Base-by-base conservation (phyloP, 2,329 filamentous ascomycete species). In the Fusarium liriodendri region DNA sequence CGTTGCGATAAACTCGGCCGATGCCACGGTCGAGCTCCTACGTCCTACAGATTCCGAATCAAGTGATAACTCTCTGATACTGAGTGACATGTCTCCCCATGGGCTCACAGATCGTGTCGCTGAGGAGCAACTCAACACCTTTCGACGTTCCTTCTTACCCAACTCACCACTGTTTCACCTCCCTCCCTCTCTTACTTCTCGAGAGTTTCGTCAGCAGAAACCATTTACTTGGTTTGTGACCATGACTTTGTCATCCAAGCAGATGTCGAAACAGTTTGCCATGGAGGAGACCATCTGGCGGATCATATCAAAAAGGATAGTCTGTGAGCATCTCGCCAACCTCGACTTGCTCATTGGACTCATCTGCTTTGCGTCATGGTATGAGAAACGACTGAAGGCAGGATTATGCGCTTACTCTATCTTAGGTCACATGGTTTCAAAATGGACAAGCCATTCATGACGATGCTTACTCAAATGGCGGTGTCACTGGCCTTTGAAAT, bases 221-320 rank as follows among this genome's bases (percentile, higher is more conserved):
- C 83, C 83, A 1, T 84, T 84, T 32, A 67, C 84, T 10, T 85
- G 83, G 83, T 66, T 83, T 20, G 80, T 80, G 14, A 80, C 84
- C 16, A 83, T 84, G 79, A 77, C 80, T 0, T 71, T 84, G 7
- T 67, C 72, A 1, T 72, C 76, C 3, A 79, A 72, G 14, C 66
- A 64, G 0, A 64, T 69, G 1, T 57, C 67, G 52, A 76, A 80
- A 67, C 80, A 77, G 38, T 71, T 77, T 22, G 72, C 64, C 25
- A 68, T 80, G 42, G 74, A 75, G 6, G 68, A 67, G 2, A 71
- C 70, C 0, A 70, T 81, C 25, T 77, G 79, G 64, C 65, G 75
- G 9, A 76, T 79, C 2, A 63, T 81, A 13, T 75, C 76, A 1
- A 67, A 74, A 8, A 72, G 77, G 32, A 66, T 81, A 18, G 40